Conservation (phyloP, 768 basidiomycete species). For the Podaxis carcinomalis region DNA sequence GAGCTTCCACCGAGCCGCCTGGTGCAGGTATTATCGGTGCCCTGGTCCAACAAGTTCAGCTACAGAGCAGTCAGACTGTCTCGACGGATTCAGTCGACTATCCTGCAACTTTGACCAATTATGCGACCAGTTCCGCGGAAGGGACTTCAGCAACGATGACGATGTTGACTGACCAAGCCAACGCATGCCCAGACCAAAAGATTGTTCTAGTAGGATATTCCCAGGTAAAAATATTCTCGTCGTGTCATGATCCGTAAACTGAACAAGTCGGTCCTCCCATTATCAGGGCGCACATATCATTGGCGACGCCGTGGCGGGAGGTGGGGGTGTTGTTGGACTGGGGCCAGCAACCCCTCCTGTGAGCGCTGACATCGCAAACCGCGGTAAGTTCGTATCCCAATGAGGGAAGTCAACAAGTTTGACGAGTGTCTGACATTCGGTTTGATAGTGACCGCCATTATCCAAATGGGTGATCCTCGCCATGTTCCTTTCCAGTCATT, state of each 20-base stretch:
- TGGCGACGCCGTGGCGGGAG: constrained; percentile 24
- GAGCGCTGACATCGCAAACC: constrained; percentile 15
- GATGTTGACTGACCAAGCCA: constrained; percentile 21
- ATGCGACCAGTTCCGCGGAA: constrained; percentile 22
- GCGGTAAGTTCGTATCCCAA: constrained; percentile 7
- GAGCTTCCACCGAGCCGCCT: constrained; percentile 22
- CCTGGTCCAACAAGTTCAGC: constrained; percentile 21
- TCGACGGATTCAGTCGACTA: constrained; percentile 23
- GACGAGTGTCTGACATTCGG: not conserved
- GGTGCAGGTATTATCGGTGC: constrained; percentile 24
- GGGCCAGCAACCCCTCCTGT: constrained; percentile 20
- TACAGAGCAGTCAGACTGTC: constrained; percentile 22
- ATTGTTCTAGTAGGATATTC: constrained; percentile 27
- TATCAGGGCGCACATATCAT: constrained; percentile 25
- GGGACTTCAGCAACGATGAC: constrained; percentile 23
- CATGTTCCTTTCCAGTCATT: constrained; percentile 22
- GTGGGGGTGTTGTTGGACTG: constrained; percentile 17
- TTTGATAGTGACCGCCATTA: constrained; percentile 20
- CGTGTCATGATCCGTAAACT: not conserved
- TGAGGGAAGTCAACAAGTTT: not conserved
- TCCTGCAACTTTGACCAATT: constrained; percentile 24
- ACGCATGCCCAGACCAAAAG: constrained; percentile 24
- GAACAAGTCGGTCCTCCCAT: not conserved
- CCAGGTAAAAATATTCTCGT: constrained; percentile 12
- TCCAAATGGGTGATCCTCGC: constrained; percentile 25